Percentiles rank a stretch among this genome's conserved stretches.
These are phyloP conservation scores for Evernia prunastri DNA, from an alignment of 495 filamentous ascomycete genomes.

Conservation along the genomic window DNA sequence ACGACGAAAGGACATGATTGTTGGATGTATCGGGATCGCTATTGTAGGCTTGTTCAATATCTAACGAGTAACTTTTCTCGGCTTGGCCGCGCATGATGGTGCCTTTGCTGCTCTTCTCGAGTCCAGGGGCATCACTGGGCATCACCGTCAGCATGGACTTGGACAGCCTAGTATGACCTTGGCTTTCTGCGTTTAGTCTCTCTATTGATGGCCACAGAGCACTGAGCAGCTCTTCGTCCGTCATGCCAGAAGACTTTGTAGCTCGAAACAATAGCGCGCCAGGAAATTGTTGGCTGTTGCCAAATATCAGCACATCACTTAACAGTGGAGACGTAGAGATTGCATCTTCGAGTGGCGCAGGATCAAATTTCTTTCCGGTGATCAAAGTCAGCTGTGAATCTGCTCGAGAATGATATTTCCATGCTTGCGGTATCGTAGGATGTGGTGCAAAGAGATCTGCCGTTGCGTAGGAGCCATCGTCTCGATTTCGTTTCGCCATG, in stretches of 20 bases:
- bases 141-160: constrained; percentile 42
- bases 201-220: constrained; percentile 36
- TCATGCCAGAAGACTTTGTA: constrained; percentile 2
- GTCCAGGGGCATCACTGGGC: constrained; percentile 21
- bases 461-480: constrained; percentile 52
- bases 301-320: constrained; percentile 45
- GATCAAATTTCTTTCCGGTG: constrained; percentile 65
- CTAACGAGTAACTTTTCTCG: constrained; percentile 34
- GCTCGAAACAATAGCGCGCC: constrained; percentile 40
- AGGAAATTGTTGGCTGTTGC: constrained; percentile 38
- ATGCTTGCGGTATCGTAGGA: constrained; percentile 44
- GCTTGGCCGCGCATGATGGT: constrained; percentile 41
- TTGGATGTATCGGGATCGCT: not conserved
- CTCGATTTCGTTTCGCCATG: constrained; percentile 53
- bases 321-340: constrained; percentile 33
- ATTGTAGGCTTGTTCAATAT: constrained; percentile 40
- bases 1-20: not conserved
- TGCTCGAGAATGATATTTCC: constrained; percentile 52
- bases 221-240: constrained; percentile 28
- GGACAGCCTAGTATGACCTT: constrained; percentile 39
- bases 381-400: constrained; percentile 56
- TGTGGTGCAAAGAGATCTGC: constrained; percentile 53
- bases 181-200: constrained; percentile 35
- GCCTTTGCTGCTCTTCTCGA: constrained; percentile 51
- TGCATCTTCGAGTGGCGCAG: constrained; percentile 51